Percentiles rank a stretch among this genome's conserved stretches.
phyloP scores from a whole-genome alignment of 179 eudicot species.

The Drosera spatulata region DNA sequence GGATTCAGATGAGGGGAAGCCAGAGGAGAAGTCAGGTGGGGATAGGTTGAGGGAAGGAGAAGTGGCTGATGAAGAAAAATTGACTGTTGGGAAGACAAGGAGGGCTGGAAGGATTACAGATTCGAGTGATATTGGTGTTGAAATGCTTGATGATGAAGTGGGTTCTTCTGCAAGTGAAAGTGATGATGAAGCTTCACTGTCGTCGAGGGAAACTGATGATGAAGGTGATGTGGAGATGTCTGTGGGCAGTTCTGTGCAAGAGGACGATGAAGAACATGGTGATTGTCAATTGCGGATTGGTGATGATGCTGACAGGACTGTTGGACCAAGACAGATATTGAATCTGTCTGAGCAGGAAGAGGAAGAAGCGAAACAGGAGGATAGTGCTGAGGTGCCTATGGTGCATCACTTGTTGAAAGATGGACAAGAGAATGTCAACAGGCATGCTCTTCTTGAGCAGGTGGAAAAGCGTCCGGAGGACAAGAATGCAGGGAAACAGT shows the following conservation, averaged over 20 bases:
- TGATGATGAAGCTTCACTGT: slow-evolving; percentile 14
- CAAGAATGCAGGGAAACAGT: slow-evolving; percentile 17
- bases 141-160: slow-evolving; percentile 15
- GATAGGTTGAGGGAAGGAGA: slow-evolving; percentile 17
- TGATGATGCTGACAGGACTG: slow-evolving; percentile 14
- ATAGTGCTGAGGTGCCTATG: slow-evolving; percentile 13
- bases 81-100: slow-evolving; percentile 30
- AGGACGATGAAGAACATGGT: slow-evolving; percentile 12
- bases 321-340: slow-evolving; percentile 12
- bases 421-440: slow-evolving; percentile 8
- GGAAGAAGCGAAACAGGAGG: slow-evolving; percentile 18
- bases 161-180: slow-evolving; percentile 20
- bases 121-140: slow-evolving; percentile 26
- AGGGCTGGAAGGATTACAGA: slow-evolving; percentile 37
- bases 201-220: slow-evolving; percentile 9
- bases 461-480: slow-evolving; percentile 21
- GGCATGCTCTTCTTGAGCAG: slow-evolving; percentile 7
- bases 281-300: slow-evolving; percentile 10
- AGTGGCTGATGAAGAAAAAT: slow-evolving; percentile 22
- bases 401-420: slow-evolving; percentile 15
- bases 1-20: slow-evolving; percentile 28
- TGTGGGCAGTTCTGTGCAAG: slow-evolving; percentile 6
- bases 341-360: slow-evolving; percentile 17
- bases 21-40: slow-evolving; percentile 13
- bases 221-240: slow-evolving; percentile 18